Evolutionary conservation across 2,329 filamentous ascomycete genomes (phyloP).

Genomic region (Penicillium sp.): DNA sequence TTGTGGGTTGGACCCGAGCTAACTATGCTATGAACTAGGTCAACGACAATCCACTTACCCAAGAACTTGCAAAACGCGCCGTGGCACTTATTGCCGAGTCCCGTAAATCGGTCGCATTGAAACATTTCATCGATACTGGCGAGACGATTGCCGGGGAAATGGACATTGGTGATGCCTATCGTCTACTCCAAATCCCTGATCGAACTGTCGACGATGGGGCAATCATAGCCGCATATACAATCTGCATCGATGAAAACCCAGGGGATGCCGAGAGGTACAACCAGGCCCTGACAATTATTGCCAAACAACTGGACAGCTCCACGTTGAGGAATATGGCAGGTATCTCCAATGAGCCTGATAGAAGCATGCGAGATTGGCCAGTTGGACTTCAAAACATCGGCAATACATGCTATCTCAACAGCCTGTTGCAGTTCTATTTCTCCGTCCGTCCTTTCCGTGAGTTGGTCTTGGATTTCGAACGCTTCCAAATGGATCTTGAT

Average conservation of each 20-base stretch:
- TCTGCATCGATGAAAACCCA: conserved; percentile 47
- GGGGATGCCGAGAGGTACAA: conserved; percentile 46
- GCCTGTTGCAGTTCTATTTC: conserved; percentile 91
- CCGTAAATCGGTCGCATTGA: conserved; percentile 55
- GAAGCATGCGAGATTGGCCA: conserved; percentile 58
- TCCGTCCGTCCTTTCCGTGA: conserved; percentile 79
- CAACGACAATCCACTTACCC: conserved; percentile 50
- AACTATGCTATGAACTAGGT: conserved; percentile 37
- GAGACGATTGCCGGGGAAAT: conserved; percentile 52
- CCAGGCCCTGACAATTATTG: conserved; percentile 50
- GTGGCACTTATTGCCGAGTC: conserved; percentile 58
- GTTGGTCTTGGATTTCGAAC: conserved; percentile 73
- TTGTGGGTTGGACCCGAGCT: background rate
- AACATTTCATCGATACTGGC: conserved; percentile 54
- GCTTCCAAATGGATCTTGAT: conserved; percentile 65
- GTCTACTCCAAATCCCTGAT: conserved; percentile 52
- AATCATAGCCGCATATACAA: conserved; percentile 49
- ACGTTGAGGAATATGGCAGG: conserved; percentile 36
- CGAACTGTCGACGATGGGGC: conserved; percentile 52
- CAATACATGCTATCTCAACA: conserved; percentile 98
- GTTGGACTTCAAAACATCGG: conserved; percentile 90
- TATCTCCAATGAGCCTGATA: conserved; percentile 29
- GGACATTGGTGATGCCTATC: conserved; percentile 55
- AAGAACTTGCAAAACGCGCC: conserved; percentile 54
- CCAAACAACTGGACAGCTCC: conserved; percentile 41